These are phyloP conservation scores for Osmanthus fragrans DNA, from an alignment of 257 asterid genomes.

Conservation along the genomic window DNA sequence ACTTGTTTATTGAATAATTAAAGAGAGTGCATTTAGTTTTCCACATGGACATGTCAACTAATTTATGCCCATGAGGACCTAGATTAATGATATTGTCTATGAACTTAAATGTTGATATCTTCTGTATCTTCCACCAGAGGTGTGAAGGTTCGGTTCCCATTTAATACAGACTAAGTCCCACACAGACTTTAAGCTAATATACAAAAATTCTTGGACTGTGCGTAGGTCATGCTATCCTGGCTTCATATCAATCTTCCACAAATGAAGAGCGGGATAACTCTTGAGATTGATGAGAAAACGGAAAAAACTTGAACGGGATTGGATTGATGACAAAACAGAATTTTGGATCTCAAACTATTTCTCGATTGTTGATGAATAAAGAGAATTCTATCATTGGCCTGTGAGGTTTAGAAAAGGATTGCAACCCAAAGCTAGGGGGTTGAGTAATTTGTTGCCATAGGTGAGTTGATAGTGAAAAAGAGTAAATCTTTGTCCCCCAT, in stretches of 20 bases:
- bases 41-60: not conserved
- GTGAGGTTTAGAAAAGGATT: not conserved
- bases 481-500: not conserved
- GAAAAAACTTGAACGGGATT: not conserved
- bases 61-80: not conserved
- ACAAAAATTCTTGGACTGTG: not conserved
- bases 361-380: not conserved
- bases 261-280: not conserved
- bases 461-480: not conserved
- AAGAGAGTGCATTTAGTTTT: not conserved
- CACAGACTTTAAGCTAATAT: not conserved
- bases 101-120: not conserved
- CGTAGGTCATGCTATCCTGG: not conserved
- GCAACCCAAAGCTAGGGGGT: not conserved
- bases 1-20: not conserved
- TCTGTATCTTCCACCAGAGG: not conserved
- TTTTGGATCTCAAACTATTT: not conserved
- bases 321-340: not conserved
- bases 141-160: not conserved
- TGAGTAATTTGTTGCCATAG: not conserved
- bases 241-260: not conserved
- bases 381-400: too few species aligned
- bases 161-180: not conserved
- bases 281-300: not conserved
- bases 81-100: too few species aligned